Evolutionary conservation across 2,329 filamentous ascomycete genomes (phyloP).

Genomic region (Diaporthe sp.): DNA sequence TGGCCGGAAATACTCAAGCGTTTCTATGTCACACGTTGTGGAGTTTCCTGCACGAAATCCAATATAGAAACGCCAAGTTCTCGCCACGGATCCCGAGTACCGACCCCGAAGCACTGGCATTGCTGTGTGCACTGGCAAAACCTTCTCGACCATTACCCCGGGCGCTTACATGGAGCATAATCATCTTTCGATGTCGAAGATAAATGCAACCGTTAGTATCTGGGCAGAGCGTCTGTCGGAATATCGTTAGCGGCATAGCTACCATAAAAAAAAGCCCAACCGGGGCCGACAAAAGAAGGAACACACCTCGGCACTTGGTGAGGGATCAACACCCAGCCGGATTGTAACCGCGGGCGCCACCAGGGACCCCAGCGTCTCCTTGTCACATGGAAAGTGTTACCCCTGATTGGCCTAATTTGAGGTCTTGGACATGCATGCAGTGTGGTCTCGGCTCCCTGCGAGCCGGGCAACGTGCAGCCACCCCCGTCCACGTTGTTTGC

Average conservation of each 20-base stretch:
- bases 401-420: conserved; percentile 30
- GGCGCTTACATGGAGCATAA: neutral
- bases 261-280: neutral
- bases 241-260: conserved; percentile 6
- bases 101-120: conserved; percentile 13
- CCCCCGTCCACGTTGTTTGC: conserved; percentile 21
- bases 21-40: conserved; percentile 16
- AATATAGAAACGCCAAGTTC: conserved; percentile 33
- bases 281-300: neutral
- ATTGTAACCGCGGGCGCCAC: conserved; percentile 19
- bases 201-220: neutral
- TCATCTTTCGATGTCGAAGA: neutral
- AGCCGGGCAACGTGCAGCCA: conserved; percentile 20
- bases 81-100: conserved; percentile 29
- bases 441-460: conserved; percentile 24
- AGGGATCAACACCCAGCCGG: conserved; percentile 16
- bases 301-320: conserved; percentile 20
- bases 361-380: conserved; percentile 9
- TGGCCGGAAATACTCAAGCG: conserved; percentile 12
- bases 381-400: conserved; percentile 30
- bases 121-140: neutral
- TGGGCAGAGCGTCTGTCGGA: neutral
- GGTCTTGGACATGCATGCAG: conserved; percentile 34
- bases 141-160: neutral
- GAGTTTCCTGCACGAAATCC: conserved; percentile 26